phyloP scores from a whole-genome alignment of 2,329 filamentous ascomycete genomes.

The Pseudonectria foliicola region DNA sequence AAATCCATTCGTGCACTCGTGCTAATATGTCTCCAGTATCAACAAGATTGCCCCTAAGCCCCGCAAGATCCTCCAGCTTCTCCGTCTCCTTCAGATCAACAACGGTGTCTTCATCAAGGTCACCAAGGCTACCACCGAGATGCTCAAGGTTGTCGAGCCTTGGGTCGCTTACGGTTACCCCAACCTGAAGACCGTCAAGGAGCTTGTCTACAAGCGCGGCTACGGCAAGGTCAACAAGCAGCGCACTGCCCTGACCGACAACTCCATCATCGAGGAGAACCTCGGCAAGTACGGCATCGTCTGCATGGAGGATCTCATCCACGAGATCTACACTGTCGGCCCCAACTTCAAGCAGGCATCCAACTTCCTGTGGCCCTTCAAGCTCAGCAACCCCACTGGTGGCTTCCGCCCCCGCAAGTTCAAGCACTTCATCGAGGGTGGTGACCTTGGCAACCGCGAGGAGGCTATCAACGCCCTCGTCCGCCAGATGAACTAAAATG shows the following conservation, averaged over 20 bases:
- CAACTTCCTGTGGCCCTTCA: slow-evolving; percentile 99
- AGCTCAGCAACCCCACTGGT: slow-evolving; percentile 96
- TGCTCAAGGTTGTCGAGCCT: slow-evolving; percentile 97
- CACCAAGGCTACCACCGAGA: slow-evolving; percentile 96
- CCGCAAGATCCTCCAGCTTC: slow-evolving; percentile 98
- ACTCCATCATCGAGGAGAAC: slow-evolving; percentile 92
- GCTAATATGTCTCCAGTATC: slow-evolving; percentile 58
- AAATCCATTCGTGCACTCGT: too few species aligned
- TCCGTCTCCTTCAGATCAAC: slow-evolving; percentile 99
- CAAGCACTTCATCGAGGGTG: slow-evolving; percentile 98
- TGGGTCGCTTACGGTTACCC: slow-evolving; percentile 99
- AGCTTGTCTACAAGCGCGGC: slow-evolving; percentile 99
- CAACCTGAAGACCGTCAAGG: slow-evolving; percentile 98
- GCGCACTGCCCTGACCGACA: slow-evolving; percentile 92
- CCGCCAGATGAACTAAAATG: slow-evolving; percentile 90
- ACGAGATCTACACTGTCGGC: slow-evolving; percentile 98
- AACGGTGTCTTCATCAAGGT: slow-evolving; percentile 97
- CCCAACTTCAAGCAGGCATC: slow-evolving; percentile 99
- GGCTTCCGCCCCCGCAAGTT: slow-evolving; percentile 97
- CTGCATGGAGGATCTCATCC: slow-evolving; percentile 98
- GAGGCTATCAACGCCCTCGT: slow-evolving; percentile 95
- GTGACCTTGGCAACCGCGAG: slow-evolving; percentile 98
- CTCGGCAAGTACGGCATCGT: slow-evolving; percentile 98
- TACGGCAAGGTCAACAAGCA: slow-evolving; percentile 99
- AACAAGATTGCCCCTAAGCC: slow-evolving; percentile 99